Conservation (phyloP, 768 basidiomycete species). For the Amyloporia xantha region DNA sequence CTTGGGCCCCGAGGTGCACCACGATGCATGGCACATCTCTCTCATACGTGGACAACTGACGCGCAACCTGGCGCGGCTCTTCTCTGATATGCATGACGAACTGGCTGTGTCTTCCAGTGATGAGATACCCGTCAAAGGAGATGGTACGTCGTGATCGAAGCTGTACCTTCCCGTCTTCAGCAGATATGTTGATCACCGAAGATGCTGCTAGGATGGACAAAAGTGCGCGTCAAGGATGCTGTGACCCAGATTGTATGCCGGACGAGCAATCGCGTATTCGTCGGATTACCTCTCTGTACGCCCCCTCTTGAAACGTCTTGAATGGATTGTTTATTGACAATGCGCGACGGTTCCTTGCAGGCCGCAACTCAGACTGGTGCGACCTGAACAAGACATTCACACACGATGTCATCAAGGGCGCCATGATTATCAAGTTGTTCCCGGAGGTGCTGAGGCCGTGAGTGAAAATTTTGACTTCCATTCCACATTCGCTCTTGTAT, state of each 20-base stretch:
- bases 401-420: constrained; percentile 26
- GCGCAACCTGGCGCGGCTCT: constrained; percentile 31
- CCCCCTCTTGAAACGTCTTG: neutral
- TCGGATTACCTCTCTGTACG: constrained; percentile 40
- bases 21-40: constrained; percentile 25
- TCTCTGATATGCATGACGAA: constrained; percentile 40
- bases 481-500: neutral
- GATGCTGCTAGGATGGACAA: constrained; percentile 29
- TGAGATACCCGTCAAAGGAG: constrained; percentile 21
- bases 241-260: constrained; percentile 31
- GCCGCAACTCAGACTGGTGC: constrained; percentile 33
- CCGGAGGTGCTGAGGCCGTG: constrained; percentile 41
- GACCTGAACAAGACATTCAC: constrained; percentile 27
- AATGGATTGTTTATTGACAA: no score
- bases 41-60: constrained; percentile 26
- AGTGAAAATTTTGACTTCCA: constrained; percentile 6
- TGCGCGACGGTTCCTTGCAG: no score
- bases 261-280: constrained; percentile 37
- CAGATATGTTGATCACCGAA: neutral
- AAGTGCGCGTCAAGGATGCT: constrained; percentile 20
- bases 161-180: no score
- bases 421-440: constrained; percentile 28
- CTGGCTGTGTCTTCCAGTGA: constrained; percentile 34
- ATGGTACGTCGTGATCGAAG: neutral
- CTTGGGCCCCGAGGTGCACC: constrained; percentile 25